A percentile compares a stretch with the other conserved stretches of the same genome.
phyloP scores from a whole-genome alignment of 148 eudicot species.

The Vaccinium macrocarpon region DNA sequence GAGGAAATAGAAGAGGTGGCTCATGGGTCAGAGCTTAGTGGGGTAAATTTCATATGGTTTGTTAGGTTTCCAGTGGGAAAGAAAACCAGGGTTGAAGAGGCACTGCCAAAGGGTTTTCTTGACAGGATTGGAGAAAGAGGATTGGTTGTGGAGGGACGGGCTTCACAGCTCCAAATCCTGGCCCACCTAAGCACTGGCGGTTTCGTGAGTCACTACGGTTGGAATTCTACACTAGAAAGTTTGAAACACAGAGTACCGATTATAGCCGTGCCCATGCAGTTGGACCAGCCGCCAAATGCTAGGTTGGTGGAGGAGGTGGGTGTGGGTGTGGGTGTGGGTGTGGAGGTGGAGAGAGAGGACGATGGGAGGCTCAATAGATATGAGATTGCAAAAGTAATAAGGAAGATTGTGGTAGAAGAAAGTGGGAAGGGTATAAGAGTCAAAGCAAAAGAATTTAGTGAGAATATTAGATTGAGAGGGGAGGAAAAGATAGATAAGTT shows the following conservation, averaged over 20 bases:
- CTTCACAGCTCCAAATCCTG: conserved; percentile 29
- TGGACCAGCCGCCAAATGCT: conserved; percentile 33
- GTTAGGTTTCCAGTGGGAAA: conserved; percentile 24
- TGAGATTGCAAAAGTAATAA: conserved; percentile 15
- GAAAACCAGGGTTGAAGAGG: conserved; percentile 12
- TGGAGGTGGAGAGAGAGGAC: conserved; percentile 20
- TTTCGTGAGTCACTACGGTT: conserved; percentile 37
- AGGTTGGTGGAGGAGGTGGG: conserved; percentile 27
- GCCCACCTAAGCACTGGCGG: conserved; percentile 24
- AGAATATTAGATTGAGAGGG: not conserved
- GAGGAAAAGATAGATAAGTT: conserved; percentile 11
- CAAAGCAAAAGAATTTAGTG: conserved; percentile 20
- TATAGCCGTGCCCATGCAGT: conserved; percentile 26
- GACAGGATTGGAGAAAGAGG: conserved; percentile 29
- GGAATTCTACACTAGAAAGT: conserved; percentile 33
- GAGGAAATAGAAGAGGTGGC: conserved; percentile 32
- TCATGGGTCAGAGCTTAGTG: conserved; percentile 28
- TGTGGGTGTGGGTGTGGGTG: conserved; percentile 24
- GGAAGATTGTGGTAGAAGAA: conserved; percentile 17
- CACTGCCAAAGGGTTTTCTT: conserved; percentile 29
- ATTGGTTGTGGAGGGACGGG: conserved; percentile 24
- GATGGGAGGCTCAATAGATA: conserved; percentile 20
- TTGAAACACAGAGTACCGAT: conserved; percentile 26
- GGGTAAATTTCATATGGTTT: conserved; percentile 29
- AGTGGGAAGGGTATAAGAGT: conserved; percentile 22